Conservation (phyloP, 2,329 filamentous ascomycete species). For the Pseudocercospora macadamiae region DNA sequence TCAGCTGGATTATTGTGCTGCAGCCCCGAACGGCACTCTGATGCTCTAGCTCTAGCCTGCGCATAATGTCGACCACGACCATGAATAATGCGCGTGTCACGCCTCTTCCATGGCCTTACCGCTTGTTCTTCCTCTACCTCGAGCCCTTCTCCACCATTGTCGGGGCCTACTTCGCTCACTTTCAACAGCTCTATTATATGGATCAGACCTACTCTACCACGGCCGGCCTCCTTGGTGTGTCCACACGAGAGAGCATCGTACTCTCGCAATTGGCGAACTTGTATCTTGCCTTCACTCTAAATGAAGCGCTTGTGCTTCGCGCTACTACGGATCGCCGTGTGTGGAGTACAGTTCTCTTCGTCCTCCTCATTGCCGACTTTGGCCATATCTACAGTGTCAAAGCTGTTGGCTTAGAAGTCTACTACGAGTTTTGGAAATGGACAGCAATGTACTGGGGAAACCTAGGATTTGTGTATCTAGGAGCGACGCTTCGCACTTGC, state of each 20-base stretch:
- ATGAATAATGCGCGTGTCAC: conserved; percentile 5
- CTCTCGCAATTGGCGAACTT: conserved; percentile 77
- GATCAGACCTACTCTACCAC: conserved; percentile 60
- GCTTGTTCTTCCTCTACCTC: conserved; percentile 73
- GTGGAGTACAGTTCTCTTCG: conserved; percentile 69
- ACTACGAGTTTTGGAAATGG: conserved; percentile 41
- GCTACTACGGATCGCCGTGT: conserved; percentile 68
- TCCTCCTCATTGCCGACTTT: conserved; percentile 72
- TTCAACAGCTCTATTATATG: conserved; percentile 62
- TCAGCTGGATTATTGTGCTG: conserved; percentile 6
- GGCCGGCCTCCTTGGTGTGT: conserved; percentile 49
- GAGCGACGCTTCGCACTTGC: conserved; percentile 36
- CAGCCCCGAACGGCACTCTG: background rate
- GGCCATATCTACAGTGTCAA: conserved; percentile 72
- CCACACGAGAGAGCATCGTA: conserved; percentile 63
- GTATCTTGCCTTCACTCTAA: conserved; percentile 75
- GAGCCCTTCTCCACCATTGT: conserved; percentile 62
- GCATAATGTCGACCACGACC: conserved; percentile 4
- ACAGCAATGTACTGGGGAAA: conserved; percentile 43
- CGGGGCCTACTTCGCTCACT: conserved; percentile 58
- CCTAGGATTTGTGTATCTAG: conserved; percentile 42
- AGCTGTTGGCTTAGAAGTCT: conserved; percentile 59
- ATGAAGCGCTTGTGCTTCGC: conserved; percentile 75
- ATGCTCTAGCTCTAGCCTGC: background rate
- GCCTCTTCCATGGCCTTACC: conserved; percentile 63